Evolutionary conservation across 768 basidiomycete genomes (phyloP).

Genomic region (Amanita jacksonii): DNA sequence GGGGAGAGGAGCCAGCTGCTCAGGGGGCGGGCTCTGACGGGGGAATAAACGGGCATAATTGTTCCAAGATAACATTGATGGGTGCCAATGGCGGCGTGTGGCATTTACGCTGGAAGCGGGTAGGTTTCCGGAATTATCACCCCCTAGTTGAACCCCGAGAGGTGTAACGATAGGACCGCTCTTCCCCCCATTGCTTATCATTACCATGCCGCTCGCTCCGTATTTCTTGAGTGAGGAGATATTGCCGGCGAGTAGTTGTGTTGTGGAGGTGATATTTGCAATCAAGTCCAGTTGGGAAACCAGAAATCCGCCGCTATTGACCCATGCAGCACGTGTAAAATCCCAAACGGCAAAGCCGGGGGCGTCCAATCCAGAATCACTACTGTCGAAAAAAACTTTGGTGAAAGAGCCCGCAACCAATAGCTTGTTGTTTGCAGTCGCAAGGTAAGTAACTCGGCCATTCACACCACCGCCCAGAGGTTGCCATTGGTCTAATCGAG

Average conservation of each 20-base stretch:
- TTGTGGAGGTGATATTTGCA: conserved; percentile 49
- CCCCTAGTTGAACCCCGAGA: conserved; percentile 44
- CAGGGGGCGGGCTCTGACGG: conserved; percentile 36
- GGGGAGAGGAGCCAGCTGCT: conserved; percentile 43
- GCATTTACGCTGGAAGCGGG: conserved; percentile 19
- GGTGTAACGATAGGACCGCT: conserved; percentile 49
- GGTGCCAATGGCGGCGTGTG: conserved; percentile 29
- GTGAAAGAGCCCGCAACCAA: conserved; percentile 75
- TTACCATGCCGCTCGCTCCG: conserved; percentile 73
- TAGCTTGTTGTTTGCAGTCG: conserved; percentile 38
- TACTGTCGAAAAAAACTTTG: conserved; percentile 21
- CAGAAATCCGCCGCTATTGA: conserved; percentile 65
- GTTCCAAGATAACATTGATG: conserved; percentile 37
- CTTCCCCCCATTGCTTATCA: conserved; percentile 56
- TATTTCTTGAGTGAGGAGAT: conserved; percentile 46
- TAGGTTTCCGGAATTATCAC: conserved; percentile 21
- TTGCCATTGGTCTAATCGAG: conserved; percentile 55
- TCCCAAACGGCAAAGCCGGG: conserved; percentile 77
- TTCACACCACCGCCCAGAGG: conserved; percentile 67
- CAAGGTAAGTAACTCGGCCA: conserved; percentile 60
- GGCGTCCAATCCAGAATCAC: conserved; percentile 23
- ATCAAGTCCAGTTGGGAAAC: conserved; percentile 63
- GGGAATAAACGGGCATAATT: conserved; percentile 23
- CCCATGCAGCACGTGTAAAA: conserved; percentile 50
- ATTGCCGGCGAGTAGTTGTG: conserved; percentile 65